phyloP scores from a whole-genome alignment of 2,329 filamentous ascomycete genomes.

The Arthrobotrys musiformis region DNA sequence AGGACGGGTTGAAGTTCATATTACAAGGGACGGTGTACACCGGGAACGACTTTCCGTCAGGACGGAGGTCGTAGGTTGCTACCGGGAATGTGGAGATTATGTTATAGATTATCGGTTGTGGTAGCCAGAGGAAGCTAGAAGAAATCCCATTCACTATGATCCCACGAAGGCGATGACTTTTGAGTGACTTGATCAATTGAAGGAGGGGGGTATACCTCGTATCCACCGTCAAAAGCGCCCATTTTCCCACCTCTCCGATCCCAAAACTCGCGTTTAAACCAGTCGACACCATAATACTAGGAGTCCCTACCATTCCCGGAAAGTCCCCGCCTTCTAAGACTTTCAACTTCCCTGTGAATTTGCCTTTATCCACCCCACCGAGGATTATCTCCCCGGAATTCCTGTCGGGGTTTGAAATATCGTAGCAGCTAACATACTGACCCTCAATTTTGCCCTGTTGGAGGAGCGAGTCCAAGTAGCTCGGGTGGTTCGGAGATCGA shows the following conservation, averaged over 20 bases:
- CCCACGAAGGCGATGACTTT: no score
- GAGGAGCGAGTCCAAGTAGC: conserved; percentile 14
- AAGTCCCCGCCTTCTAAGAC: conserved; percentile 8
- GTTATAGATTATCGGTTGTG: background rate
- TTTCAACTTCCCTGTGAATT: conserved; percentile 23
- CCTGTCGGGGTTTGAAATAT: conserved; percentile 8
- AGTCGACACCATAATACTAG: background rate
- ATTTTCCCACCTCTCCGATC: background rate
- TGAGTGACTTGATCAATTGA: no score
- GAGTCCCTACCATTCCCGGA: conserved; percentile 10
- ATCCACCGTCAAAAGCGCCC: background rate
- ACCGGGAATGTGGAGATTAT: conserved; percentile 11
- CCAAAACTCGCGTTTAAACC: conserved; percentile 7
- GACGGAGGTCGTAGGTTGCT: background rate
- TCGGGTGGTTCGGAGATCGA: background rate
- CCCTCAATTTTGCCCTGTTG: conserved; percentile 19
- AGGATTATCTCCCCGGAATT: conserved; percentile 14
- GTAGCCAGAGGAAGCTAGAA: conserved; percentile 24
- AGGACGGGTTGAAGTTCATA: background rate
- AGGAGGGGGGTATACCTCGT: background rate
- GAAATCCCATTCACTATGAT: no score
- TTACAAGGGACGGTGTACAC: conserved; percentile 25
- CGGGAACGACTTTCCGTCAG: background rate
- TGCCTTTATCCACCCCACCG: conserved; percentile 28
- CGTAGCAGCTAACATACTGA: conserved; percentile 27